Evolutionary conservation across 2,329 filamentous ascomycete species (phyloP).

Genomic region (Exophiala mesophila): DNA sequence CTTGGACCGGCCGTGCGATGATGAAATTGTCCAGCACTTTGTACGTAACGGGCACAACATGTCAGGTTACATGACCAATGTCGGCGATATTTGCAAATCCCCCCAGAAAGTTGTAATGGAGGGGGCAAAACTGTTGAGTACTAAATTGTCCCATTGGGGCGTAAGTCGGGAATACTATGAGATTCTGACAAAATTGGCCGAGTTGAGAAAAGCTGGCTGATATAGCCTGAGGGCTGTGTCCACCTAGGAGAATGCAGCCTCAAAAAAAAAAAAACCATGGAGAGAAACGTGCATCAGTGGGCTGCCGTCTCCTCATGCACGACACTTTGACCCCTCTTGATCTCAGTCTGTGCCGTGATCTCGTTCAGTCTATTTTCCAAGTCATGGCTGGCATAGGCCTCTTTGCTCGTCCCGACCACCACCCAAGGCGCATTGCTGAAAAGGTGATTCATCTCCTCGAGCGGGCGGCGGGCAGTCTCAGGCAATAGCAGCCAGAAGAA

Average conservation of each 20-base stretch:
- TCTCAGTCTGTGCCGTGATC: constrained; percentile 48
- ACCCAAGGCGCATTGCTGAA: constrained; percentile 63
- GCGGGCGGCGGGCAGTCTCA: constrained; percentile 52
- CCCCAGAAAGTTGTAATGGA: constrained; percentile 23
- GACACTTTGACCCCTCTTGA: constrained; percentile 15
- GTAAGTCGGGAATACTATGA: constrained; percentile 32
- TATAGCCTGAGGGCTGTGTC: neutral
- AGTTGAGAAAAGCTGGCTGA: constrained; percentile 23
- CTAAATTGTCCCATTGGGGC: constrained; percentile 31
- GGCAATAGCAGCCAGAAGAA: constrained; percentile 66
- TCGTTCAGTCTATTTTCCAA: constrained; percentile 56
- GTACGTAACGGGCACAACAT: constrained; percentile 48
- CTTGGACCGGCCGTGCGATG: constrained; percentile 53
- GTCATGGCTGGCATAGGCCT: constrained; percentile 51
- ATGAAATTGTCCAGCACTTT: constrained; percentile 55
- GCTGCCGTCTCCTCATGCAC: constrained; percentile 19
- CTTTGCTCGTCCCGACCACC: constrained; percentile 53
- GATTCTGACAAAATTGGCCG: constrained; percentile 32
- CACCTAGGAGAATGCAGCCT: no score
- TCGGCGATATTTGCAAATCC: constrained; percentile 40
- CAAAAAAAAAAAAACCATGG: no score
- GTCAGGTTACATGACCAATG: constrained; percentile 48
- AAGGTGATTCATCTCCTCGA: constrained; percentile 65
- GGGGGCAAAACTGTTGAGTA: constrained; percentile 22
- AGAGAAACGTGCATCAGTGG: no score